phyloP scores from a whole-genome alignment of 2,329 filamentous ascomycete genomes.

The Ophiocordyceps camponoti-leonardi region DNA sequence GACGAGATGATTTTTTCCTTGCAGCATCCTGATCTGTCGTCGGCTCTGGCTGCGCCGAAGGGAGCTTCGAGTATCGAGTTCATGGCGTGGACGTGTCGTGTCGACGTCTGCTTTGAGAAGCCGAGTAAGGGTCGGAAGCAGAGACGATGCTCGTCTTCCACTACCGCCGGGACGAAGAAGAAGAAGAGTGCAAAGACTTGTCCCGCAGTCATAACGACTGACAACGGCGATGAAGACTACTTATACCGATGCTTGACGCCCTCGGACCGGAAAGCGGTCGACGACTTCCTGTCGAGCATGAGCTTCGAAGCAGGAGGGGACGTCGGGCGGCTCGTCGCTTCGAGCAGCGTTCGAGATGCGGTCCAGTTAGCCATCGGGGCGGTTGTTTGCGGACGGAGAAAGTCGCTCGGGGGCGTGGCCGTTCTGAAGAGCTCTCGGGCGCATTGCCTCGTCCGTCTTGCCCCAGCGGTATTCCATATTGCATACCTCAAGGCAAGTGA shows the following conservation, averaged over 20 bases:
- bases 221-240: not conserved
- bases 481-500: constrained; percentile 15
- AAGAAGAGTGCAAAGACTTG: constrained; percentile 1
- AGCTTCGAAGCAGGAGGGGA: constrained; percentile 1
- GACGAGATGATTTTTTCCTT: constrained; percentile 15
- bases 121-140: not conserved
- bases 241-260: constrained; percentile 5
- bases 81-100: constrained; percentile 8
- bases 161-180: not conserved
- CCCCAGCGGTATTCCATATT: constrained; percentile 19
- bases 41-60: constrained; percentile 12
- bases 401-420: constrained; percentile 7
- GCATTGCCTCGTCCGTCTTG: constrained; percentile 10
- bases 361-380: constrained; percentile 9
- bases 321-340: not conserved
- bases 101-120: constrained; percentile 7
- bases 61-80: constrained; percentile 10
- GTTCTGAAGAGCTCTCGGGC: constrained; percentile 4
- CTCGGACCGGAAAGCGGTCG: constrained; percentile 11
- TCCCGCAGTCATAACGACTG: no score
- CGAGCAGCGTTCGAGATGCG: not conserved
- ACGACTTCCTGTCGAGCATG: constrained; percentile 11
- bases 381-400: constrained; percentile 10
- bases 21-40: constrained; percentile 17
- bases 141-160: not conserved